Conservation (phyloP, 176 grass and related monocot species). For the Saccharum spontaneum region DNA sequence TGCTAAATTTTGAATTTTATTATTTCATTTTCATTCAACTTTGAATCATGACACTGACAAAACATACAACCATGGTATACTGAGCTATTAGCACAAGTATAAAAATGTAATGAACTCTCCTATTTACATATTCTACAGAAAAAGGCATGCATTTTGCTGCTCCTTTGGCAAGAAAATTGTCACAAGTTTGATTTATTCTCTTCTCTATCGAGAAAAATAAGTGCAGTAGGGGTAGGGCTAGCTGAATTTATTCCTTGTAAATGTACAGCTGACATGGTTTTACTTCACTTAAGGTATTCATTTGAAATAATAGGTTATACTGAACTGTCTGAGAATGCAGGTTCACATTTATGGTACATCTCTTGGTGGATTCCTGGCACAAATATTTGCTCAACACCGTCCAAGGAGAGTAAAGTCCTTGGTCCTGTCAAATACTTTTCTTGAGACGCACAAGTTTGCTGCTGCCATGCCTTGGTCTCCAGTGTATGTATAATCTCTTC, state of each 20-base stretch:
- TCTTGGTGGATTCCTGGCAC: constrained; percentile 95
- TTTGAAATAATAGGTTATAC: constrained; percentile 15
- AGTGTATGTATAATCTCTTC: constrained; percentile 64
- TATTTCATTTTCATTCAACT: constrained; percentile 15
- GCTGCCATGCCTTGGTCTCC: constrained; percentile 95
- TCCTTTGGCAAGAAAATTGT: background rate
- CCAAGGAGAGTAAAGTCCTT: constrained; percentile 92
- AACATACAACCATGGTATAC: background rate
- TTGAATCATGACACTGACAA: background rate
- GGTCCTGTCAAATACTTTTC: constrained; percentile 90
- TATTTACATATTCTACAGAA: background rate
- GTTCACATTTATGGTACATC: constrained; percentile 99
- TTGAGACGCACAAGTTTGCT: constrained; percentile 94
- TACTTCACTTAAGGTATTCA: background rate
- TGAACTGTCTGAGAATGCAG: constrained; percentile 36
- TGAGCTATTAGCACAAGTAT: background rate
- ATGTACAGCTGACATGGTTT: constrained; percentile 1
- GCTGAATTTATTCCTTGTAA: constrained; percentile 13
- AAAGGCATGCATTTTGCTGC: background rate
- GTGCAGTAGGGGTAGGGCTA: background rate
- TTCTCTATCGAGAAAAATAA: constrained; percentile 3
- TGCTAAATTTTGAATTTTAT: background rate
- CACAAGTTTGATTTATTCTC: background rate
- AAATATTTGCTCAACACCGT: constrained; percentile 90
- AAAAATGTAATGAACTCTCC: background rate